Conservation (phyloP, 2,329 filamentous ascomycete species). For the Phaeosphaeriaceae sp. region DNA sequence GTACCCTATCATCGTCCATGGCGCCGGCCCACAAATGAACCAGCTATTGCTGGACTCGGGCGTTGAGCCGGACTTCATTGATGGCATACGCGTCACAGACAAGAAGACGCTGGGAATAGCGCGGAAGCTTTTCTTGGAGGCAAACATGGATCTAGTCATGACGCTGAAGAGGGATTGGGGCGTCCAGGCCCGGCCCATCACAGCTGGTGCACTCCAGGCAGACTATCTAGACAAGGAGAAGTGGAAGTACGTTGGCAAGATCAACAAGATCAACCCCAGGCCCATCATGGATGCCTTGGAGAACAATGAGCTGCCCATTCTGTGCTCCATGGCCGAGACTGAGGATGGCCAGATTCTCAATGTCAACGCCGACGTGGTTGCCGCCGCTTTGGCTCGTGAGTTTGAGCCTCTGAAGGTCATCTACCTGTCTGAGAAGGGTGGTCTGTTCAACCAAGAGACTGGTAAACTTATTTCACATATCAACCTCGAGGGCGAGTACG, state of each 20-base stretch:
- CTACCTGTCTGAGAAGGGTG: slow-evolving; percentile 97
- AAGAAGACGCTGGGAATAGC: slow-evolving; percentile 92
- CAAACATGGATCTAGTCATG: slow-evolving; percentile 92
- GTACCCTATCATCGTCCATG: slow-evolving; percentile 94
- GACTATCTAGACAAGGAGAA: slow-evolving; percentile 97
- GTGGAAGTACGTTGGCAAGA: slow-evolving; percentile 94
- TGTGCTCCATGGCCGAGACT: slow-evolving; percentile 96
- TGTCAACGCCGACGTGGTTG: slow-evolving; percentile 96
- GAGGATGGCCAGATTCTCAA: slow-evolving; percentile 91
- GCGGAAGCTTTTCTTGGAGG: slow-evolving; percentile 89
- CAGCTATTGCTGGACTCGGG: slow-evolving; percentile 86
- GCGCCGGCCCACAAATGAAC: slow-evolving; percentile 94
- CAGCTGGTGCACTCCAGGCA: slow-evolving; percentile 86
- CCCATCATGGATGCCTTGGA: slow-evolving; percentile 91
- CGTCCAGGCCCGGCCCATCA: slow-evolving; percentile 86
- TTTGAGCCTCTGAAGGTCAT: slow-evolving; percentile 96
- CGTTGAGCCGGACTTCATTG: slow-evolving; percentile 93
- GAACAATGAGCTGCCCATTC: slow-evolving; percentile 83
- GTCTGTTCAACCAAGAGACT: slow-evolving; percentile 91
- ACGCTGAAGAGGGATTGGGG: slow-evolving; percentile 83
- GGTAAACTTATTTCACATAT: slow-evolving; percentile 95
- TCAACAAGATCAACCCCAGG: slow-evolving; percentile 87
- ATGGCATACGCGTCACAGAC: slow-evolving; percentile 94
- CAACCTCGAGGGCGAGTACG: slow-evolving; percentile 96
- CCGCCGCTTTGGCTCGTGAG: slow-evolving; percentile 86